Evolutionary conservation across 2,329 filamentous ascomycete species (phyloP).

Genomic region (Scleromitrula shiraiana): DNA sequence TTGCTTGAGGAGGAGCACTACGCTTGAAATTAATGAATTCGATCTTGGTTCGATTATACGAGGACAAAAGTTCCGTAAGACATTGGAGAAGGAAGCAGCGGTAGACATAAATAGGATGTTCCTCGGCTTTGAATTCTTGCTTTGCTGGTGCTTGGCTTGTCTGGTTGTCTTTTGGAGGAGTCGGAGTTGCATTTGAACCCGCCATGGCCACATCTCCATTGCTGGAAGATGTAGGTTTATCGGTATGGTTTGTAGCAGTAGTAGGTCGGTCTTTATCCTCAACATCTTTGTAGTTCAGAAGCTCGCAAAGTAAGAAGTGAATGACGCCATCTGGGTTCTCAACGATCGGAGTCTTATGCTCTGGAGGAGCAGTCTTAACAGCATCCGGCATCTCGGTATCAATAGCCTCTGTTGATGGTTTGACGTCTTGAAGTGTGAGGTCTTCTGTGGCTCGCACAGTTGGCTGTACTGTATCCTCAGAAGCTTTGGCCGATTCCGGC

Average conservation of each 20-base stretch:
- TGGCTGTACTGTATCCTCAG: constrained; percentile 27
- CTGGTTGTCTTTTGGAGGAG: constrained; percentile 20
- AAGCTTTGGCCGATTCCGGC: constrained; percentile 12
- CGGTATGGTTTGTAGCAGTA: constrained; percentile 14
- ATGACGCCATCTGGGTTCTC: constrained; percentile 93
- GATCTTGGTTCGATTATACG: constrained; percentile 90
- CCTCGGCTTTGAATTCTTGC: constrained; percentile 75
- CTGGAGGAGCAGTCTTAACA: constrained; percentile 50
- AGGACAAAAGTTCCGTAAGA: constrained; percentile 79
- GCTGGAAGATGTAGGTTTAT: constrained; percentile 13
- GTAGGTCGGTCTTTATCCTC: constrained; percentile 65
- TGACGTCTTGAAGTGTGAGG: constrained; percentile 40
- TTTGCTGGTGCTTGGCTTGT: constrained; percentile 55
- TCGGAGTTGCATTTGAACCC: constrained; percentile 30
- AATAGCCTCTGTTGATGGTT: constrained; percentile 49
- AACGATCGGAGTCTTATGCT: constrained; percentile 74
- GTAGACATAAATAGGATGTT: constrained; percentile 94
- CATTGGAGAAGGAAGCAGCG: constrained; percentile 92
- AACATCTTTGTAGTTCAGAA: constrained; percentile 86
- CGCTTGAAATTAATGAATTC: constrained; percentile 99
- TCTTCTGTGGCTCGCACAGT: constrained; percentile 30
- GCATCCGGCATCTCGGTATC: constrained; percentile 57
- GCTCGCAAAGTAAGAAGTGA: constrained; percentile 86
- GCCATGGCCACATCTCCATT: constrained; percentile 23
- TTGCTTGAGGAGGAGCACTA: constrained; percentile 70